Conservation (phyloP, 306 rosid species). For the Mucuna pruriens region DNA sequence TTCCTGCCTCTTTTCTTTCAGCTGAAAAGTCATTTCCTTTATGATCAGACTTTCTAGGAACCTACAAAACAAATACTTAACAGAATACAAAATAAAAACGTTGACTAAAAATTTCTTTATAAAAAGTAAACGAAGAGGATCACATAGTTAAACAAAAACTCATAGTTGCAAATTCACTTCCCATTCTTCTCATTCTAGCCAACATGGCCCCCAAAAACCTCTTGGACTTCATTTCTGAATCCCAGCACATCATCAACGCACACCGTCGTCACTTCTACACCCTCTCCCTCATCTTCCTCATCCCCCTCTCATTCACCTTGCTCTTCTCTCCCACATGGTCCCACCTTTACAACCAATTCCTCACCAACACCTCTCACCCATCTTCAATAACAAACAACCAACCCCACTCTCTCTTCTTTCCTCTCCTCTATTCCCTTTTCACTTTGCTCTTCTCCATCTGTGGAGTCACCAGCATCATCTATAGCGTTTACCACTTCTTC, state of each 20-base stretch:
- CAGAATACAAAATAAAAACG: no score
- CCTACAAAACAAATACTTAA: no score
- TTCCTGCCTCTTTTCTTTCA: no score
- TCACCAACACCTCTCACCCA: neutral
- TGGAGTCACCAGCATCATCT: constrained; percentile 61
- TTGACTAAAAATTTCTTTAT: neutral
- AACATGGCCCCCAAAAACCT: neutral
- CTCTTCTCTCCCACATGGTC: constrained; percentile 49
- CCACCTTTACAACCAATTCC: constrained; percentile 1
- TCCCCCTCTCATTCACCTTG: constrained; percentile 58
- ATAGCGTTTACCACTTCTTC: constrained; percentile 57
- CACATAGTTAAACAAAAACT: neutral
- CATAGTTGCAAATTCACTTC: neutral
- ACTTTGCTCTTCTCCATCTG: constrained; percentile 37
- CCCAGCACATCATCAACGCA: constrained; percentile 53
- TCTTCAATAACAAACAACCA: neutral
- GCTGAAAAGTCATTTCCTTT: no score
- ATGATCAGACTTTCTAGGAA: no score
- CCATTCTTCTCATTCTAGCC: neutral
- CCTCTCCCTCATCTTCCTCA: constrained; percentile 66
- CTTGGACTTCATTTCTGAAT: constrained; percentile 42
- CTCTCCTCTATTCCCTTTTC: constrained; percentile 39
- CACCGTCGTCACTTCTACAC: constrained; percentile 64
- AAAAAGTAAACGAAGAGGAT: neutral
- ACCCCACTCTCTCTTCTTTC: no score